Evolutionary conservation across 768 basidiomycete genomes (phyloP).

Genomic region (Brasilioporus rufonigricans): DNA sequence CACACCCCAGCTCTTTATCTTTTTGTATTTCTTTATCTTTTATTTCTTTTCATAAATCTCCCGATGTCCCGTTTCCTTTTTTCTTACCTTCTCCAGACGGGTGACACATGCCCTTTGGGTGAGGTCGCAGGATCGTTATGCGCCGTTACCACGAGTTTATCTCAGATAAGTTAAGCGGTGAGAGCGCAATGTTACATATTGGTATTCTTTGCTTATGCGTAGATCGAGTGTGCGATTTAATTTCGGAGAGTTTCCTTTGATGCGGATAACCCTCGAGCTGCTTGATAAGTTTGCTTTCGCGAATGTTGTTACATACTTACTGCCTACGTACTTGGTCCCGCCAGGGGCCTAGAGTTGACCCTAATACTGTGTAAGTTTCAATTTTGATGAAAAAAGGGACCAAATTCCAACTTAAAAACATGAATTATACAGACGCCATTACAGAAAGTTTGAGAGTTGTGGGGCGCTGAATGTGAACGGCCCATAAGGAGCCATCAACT

Average conservation of each 20-base stretch:
- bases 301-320: conserved; percentile 1
- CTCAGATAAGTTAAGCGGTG: conserved; percentile 22
- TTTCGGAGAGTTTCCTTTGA: conserved; percentile 17
- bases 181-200: conserved; percentile 10
- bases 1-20: conserved; percentile 14
- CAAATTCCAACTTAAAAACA: neutral
- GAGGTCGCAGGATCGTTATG: conserved; percentile 26
- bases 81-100: conserved; percentile 9
- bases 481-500: conserved; percentile 2
- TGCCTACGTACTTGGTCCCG: conserved; percentile 12
- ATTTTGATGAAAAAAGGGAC: neutral
- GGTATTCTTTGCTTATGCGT: conserved; percentile 5
- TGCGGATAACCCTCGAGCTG: conserved; percentile 6
- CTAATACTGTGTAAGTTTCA: neutral
- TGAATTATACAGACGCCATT: conserved; percentile 15
- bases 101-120: conserved; percentile 24
- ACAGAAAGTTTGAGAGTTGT: conserved; percentile 5
- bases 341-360: conserved; percentile 2
- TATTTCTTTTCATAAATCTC: neutral
- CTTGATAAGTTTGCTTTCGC: conserved; percentile 10
- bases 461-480: conserved; percentile 1
- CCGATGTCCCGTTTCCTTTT: neutral
- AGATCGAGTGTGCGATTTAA: conserved; percentile 28
- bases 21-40: conserved; percentile 2
- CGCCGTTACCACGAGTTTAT: conserved; percentile 30